These are phyloP conservation scores for Dendrobium nobile DNA, from an alignment of 106 monocot genomes.

Conservation along the genomic window DNA sequence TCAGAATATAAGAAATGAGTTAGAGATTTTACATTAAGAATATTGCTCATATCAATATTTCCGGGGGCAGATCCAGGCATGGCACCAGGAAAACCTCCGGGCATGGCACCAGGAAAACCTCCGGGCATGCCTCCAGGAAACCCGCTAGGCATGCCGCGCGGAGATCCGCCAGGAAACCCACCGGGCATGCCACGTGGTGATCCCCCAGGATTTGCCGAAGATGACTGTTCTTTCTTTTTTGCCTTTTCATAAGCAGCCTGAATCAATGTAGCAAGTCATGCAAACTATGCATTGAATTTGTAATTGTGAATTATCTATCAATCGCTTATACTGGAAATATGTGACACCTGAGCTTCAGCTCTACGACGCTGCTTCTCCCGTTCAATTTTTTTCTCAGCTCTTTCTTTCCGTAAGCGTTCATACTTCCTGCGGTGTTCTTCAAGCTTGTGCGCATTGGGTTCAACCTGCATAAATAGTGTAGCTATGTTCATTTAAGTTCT, in stretches of 20 bases:
- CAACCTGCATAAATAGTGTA: conserved; percentile 34
- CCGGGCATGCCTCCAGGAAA: conserved; percentile 38
- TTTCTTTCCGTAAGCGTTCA: conserved; percentile 74
- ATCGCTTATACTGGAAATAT: background rate
- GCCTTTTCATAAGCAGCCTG: conserved; percentile 97
- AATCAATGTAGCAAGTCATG: background rate
- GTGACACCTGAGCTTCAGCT: conserved; percentile 78
- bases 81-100: conserved; percentile 44
- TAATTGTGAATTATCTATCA: background rate
- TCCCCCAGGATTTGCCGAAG: conserved; percentile 48
- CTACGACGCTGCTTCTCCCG: conserved; percentile 65
- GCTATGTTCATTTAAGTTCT: no score
- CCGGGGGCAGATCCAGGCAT: conserved; percentile 65
- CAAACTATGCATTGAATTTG: background rate
- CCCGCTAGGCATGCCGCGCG: conserved; percentile 40
- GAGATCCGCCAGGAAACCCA: conserved; percentile 43
- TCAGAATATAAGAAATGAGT: background rate
- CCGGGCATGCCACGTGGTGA: conserved; percentile 33
- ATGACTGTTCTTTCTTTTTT: conserved; percentile 79
- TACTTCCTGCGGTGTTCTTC: conserved; percentile 94
- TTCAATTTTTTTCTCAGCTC: conserved; percentile 66
- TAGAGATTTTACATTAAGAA: conserved; percentile 61
- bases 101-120: conserved; percentile 38
- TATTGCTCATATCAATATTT: conserved; percentile 90
- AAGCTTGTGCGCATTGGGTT: conserved; percentile 94